Conservation (phyloP, 2,329 filamentous ascomycete genomes). For the Penicillium sp. region DNA sequence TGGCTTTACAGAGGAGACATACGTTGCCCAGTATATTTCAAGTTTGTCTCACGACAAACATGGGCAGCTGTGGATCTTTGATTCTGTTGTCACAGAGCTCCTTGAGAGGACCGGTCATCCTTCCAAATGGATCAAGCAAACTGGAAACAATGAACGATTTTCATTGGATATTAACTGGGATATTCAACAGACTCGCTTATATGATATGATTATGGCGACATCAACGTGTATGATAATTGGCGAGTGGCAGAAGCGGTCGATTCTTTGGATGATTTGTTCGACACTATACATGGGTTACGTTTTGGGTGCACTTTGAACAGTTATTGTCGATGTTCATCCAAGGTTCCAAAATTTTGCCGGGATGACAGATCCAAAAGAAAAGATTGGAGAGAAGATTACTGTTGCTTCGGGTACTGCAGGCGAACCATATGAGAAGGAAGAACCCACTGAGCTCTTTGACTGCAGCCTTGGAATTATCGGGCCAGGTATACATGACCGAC, state of each 20-base stretch:
- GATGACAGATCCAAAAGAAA: too few species aligned
- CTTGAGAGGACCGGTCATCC: conserved; percentile 1
- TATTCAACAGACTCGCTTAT: conserved; percentile 1
- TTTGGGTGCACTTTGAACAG: not conserved
- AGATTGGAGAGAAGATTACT: too few species aligned
- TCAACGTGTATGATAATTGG: conserved; percentile 21
- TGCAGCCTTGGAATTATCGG: too few species aligned
- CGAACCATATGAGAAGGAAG: too few species aligned
- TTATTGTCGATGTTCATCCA: too few species aligned
- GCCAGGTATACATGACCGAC: too few species aligned
- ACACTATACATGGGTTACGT: not conserved
- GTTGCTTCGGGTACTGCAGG: too few species aligned
- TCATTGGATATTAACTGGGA: not conserved
- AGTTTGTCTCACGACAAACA: conserved; percentile 3
- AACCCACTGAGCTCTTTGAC: too few species aligned
- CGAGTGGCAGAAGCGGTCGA: conserved; percentile 13
- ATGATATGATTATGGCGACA: conserved; percentile 15
- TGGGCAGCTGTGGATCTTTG: conserved; percentile 11
- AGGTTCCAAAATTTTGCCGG: too few species aligned
- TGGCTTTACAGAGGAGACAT: not conserved
- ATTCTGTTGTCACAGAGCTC: conserved; percentile 7
- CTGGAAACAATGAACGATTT: not conserved
- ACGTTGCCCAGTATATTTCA: conserved; percentile 1
- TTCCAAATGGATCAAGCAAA: not conserved
- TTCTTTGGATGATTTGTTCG: not conserved